Percentiles rank a stretch among this genome's conserved stretches.
Evolutionary conservation across 371 early-diverging fungal genomes (phyloP).

Genomic region (Lichtheimia ramosa): DNA sequence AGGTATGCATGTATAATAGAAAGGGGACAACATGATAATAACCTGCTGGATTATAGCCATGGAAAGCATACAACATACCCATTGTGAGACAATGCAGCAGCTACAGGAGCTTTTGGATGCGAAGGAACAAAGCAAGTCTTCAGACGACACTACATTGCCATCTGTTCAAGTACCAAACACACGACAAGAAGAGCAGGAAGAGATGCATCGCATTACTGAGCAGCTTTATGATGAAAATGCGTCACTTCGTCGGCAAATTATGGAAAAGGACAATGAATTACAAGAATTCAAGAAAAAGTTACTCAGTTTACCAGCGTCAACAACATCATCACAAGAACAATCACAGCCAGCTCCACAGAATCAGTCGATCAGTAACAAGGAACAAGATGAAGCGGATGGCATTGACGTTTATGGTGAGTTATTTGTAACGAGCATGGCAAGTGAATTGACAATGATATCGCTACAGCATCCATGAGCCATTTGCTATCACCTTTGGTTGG

Average conservation of each 20-base stretch:
- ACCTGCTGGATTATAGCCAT: neutral
- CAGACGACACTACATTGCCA: neutral
- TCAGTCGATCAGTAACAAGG: neutral
- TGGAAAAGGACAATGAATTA: conserved; percentile 9
- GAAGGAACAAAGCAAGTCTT: neutral
- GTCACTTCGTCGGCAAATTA: conserved; percentile 6
- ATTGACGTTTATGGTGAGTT: conserved; percentile 26
- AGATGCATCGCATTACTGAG: neutral
- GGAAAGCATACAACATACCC: conserved; percentile 3
- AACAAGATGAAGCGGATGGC: conserved; percentile 3
- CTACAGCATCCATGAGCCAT: conserved; percentile 37
- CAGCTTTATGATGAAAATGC: conserved; percentile 13
- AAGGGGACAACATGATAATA: neutral
- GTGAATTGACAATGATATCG: too few relatives aligned
- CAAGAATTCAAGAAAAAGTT: conserved; percentile 14
- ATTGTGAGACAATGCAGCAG: conserved; percentile 1
- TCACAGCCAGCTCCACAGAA: neutral
- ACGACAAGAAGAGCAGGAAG: neutral
- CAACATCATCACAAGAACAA: conserved; percentile 1
- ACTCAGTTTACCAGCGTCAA: neutral
- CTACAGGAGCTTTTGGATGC: neutral
- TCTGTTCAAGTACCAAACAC: too few relatives aligned
- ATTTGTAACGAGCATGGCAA: neutral
- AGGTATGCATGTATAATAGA: conserved; percentile 3
- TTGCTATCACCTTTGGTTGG: conserved; percentile 32